Evolutionary conservation across 2,329 filamentous ascomycete genomes (phyloP), one percentile per base, ranked within the genome.

Genomic region (Blastomyces gilchristii): DNA sequence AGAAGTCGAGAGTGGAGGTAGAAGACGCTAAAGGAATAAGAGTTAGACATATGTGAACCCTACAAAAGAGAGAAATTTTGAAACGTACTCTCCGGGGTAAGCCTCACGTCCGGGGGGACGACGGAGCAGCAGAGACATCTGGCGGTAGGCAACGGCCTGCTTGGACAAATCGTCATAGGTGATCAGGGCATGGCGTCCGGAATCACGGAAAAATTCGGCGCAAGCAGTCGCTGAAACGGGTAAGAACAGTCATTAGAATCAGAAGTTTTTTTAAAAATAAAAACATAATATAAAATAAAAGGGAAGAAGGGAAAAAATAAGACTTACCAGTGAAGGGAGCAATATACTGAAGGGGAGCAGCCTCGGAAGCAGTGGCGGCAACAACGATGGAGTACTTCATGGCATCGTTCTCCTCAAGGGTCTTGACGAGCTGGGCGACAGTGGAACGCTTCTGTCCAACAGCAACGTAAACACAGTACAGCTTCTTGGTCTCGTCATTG

Each of bases 381-480:
- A 97, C 91, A 69, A 99, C 79, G 70, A 96, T 87, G 70, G 84
- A 87, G 86, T 97, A 99, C 84, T 97, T 96, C 91, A 99, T 96
- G 76, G 94, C 91, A 74, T 97, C 92, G 80, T 97, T 96, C 88
- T 97, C 93, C 87, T 97, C 93, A 64, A 99, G 90, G 69, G 94
- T 97, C 90, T 97, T 91, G 85, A 99, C 94, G 74, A 99, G 88
- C 86, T 99, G 94, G 71, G 94, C 94, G 73, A 99, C 93, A 72
- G 94, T 99, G 72, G 94, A 97, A 80, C 94, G 91, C 88, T 99
- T 99, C 87, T 99, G 94, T 76, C 94, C 94, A 73, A 99, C 87
- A 76, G 94, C 94, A 74, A 97, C 94, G 87, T 99, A 99, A 81
- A 99, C 84, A 79, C 93, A 97, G 90, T 96, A 99, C 65, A 99